Evolutionary conservation across 495 filamentous ascomycete genomes (phyloP), one percentile per base, ranked within the genome.

Genomic region (Lasiosphaeria ovina): DNA sequence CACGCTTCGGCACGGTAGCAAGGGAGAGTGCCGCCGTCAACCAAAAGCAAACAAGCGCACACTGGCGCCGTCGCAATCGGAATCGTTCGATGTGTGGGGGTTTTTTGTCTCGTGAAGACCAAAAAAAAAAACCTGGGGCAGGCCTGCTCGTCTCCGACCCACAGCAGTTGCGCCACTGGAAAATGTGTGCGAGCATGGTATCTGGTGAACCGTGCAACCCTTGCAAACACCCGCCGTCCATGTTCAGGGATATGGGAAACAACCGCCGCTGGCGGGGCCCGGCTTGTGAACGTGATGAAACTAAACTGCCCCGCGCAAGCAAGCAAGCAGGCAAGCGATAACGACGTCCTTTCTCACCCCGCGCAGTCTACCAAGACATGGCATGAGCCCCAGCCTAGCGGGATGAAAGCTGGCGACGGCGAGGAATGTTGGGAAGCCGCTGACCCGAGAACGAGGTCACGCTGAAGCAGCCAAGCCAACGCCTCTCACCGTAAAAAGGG

Each of bases 121-220:
- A 45, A n/a, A 45, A 45, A 45, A 45, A 10, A 51, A 51, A 51
- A 31, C 49, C 49, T 51, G 49, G 49, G 49, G 49, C n/a, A 3
- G 49, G 4, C 44, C 16, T n/a, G 7, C 5, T 47, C 44, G 16
- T 1, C 44, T 14, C 44, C 16, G 12, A 47, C 44, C 38, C 44
- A 14, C 38, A n/a, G 44, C 2, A 47, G 8, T n/a, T 11, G 12
- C 5, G 12, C 12, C 12, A 47, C 44, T 47, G 44, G 5, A 42
- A 14, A 8, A 42, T 9, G 38, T 42, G 38, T 45, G 47, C 8
- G 24, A 50, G 49, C 24, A 51, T 31, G 49, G 49, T 51, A 24
- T 10, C 49, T 1, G 47, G n/a, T 8, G 49, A 8, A n/a, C 24
- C 49, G 17, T 10, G 11, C 47, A 50, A 50, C 38, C 38, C 38